phyloP scores from a whole-genome alignment of 805 yeast species.

The Candida rishiriensis region DNA sequence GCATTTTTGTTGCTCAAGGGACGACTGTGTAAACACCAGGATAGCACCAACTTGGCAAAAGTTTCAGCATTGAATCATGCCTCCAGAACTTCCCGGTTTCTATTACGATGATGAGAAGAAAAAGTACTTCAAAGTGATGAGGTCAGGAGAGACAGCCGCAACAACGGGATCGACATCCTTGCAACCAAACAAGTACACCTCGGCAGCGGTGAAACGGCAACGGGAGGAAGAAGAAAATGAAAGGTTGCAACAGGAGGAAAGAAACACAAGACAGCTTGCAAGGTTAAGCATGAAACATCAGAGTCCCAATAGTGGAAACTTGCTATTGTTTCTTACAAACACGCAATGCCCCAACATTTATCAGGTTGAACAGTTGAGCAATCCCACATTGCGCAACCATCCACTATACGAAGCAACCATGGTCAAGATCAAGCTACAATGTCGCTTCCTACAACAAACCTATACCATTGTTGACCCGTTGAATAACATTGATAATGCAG shows the following conservation, averaged over 20 bases:
- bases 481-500: background rate
- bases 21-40: too few species aligned
- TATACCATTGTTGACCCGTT: background rate
- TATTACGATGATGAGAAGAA: conserved; percentile 17
- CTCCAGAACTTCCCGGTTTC: conserved; percentile 16
- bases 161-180: background rate
- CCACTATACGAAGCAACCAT: too few species aligned
- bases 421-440: background rate
- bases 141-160: conserved; percentile 3
- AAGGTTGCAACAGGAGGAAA: background rate
- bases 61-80: background rate
- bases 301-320: background rate
- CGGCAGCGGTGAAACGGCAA: background rate
- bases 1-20: too few species aligned
- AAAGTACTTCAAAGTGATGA: conserved; percentile 14
- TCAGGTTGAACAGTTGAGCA: background rate
- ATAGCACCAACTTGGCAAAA: too few species aligned
- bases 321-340: background rate
- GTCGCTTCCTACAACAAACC: background rate
- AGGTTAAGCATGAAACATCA: background rate
- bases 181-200: background rate
- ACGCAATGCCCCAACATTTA: background rate
- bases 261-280: background rate
- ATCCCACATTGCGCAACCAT: background rate
- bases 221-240: background rate